phyloP scores from a whole-genome alignment of 768 basidiomycete genomes.

The Lentinula edodes region DNA sequence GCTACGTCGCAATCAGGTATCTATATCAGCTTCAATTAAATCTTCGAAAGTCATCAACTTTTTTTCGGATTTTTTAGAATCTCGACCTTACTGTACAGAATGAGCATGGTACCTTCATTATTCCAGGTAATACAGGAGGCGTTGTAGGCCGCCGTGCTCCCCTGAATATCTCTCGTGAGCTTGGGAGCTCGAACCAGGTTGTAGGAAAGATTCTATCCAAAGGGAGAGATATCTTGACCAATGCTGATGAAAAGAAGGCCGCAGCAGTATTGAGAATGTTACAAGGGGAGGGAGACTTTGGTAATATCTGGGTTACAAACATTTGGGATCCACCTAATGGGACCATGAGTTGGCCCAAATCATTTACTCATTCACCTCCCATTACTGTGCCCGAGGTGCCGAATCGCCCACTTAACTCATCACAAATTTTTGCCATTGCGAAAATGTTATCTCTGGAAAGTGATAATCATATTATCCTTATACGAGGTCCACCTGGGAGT shows the following conservation, averaged over 20 bases:
- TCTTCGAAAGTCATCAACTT: not conserved
- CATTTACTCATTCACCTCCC: conserved; percentile 21
- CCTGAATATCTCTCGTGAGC: not conserved
- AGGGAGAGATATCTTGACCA: conserved; percentile 53
- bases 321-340: conserved; percentile 37
- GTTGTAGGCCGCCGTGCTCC: conserved; percentile 33
- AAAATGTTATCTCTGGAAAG: conserved; percentile 37
- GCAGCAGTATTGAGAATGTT: conserved; percentile 35
- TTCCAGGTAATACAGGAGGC: conserved; percentile 36
- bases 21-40: conserved; percentile 1
- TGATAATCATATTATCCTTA: conserved; percentile 31
- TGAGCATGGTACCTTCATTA: conserved; percentile 27
- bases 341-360: conserved; percentile 33
- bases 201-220: conserved; percentile 39
- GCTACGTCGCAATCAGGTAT: conserved; percentile 31
- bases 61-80: conserved; percentile 13
- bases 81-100: conserved; percentile 23
- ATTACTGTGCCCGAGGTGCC: not conserved
- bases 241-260: conserved; percentile 46
- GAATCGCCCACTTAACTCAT: conserved; percentile 30
- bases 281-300: conserved; percentile 30
- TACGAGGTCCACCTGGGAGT: conserved; percentile 60
- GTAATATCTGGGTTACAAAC: conserved; percentile 45
- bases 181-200: not conserved
- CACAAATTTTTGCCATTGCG: conserved; percentile 43